A percentile compares a stretch with the other conserved stretches of the same genome.
Conservation (phyloP, 2,329 filamentous ascomycete genomes). For the Blumeria graminis region DNA sequence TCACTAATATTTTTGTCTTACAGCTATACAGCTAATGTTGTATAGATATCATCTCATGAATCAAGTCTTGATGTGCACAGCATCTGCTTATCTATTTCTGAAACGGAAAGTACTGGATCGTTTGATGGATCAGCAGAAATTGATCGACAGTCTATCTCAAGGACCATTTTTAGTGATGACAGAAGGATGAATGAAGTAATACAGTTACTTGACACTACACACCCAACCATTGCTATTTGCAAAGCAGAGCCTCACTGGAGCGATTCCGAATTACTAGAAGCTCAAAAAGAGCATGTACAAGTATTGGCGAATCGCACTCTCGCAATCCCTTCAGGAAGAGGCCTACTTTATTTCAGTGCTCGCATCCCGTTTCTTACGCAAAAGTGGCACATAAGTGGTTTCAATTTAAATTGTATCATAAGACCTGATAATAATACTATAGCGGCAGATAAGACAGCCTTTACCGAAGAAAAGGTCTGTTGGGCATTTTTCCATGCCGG, state of each 20-base stretch:
- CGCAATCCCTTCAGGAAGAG: conserved; percentile 68
- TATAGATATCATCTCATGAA: conserved; percentile 34
- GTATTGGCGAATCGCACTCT: conserved; percentile 69
- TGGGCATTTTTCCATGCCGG: conserved; percentile 98
- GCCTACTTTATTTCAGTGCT: conserved; percentile 68
- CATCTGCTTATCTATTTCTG: conserved; percentile 40
- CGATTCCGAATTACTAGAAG: conserved; percentile 71
- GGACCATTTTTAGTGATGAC: conserved; percentile 76
- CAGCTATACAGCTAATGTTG: conserved; percentile 4
- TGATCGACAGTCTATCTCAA: conserved; percentile 61
- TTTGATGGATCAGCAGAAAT: conserved; percentile 63
- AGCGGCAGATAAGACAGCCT: conserved; percentile 67
- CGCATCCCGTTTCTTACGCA: conserved; percentile 78
- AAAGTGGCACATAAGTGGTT: conserved; percentile 70
- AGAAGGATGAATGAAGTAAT: conserved; percentile 70
- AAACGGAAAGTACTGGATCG: conserved; percentile 32
- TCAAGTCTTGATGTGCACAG: conserved; percentile 51
- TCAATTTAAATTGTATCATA: conserved; percentile 78
- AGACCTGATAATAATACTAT: conserved; percentile 81
- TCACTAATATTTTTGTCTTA: neutral
- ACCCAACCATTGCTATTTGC: conserved; percentile 55
- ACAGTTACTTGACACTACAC: conserved; percentile 63
- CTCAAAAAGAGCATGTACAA: conserved; percentile 75
- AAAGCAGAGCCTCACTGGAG: conserved; percentile 52
- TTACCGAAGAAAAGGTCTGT: conserved; percentile 88